phyloP scores from a whole-genome alignment of 345 rosid genomes.

The Hevea brasiliensis region DNA sequence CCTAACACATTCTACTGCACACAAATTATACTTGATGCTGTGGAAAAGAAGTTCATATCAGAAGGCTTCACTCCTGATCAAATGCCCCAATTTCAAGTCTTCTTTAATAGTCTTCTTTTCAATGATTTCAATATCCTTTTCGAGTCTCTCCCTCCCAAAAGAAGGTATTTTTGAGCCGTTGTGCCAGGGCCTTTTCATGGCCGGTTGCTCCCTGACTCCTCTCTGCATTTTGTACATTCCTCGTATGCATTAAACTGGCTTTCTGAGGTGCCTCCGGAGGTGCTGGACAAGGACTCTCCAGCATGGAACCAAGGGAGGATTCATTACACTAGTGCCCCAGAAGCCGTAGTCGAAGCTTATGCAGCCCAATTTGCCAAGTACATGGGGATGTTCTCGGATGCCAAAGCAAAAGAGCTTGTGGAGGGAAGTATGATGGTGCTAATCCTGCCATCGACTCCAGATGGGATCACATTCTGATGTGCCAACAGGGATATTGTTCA shows the following conservation, averaged over 20 bases:
- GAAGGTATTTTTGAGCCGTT: slow-evolving; percentile 18
- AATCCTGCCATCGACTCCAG: background rate
- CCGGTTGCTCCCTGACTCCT: slow-evolving; percentile 25
- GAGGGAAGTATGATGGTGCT: slow-evolving; percentile 16
- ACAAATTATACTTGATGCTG: background rate
- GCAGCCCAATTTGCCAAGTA: slow-evolving; percentile 25
- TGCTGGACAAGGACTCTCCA: slow-evolving; percentile 15
- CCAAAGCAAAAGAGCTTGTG: slow-evolving; percentile 21
- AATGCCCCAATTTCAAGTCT: slow-evolving; percentile 14
- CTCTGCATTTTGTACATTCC: slow-evolving; percentile 26
- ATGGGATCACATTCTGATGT: background rate
- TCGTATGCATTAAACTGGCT: slow-evolving; percentile 34
- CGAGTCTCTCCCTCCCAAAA: slow-evolving; percentile 14
- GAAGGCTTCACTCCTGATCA: background rate
- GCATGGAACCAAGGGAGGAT: slow-evolving; percentile 30
- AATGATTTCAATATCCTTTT: slow-evolving; percentile 48
- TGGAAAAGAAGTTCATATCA: background rate
- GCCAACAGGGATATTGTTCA: background rate
- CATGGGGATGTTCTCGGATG: slow-evolving; percentile 15
- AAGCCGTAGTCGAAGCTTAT: slow-evolving; percentile 25
- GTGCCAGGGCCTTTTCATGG: slow-evolving; percentile 43
- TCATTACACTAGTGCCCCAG: background rate
- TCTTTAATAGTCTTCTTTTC: slow-evolving; percentile 32
- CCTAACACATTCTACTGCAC: background rate
- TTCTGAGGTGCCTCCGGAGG: slow-evolving; percentile 23